These are phyloP conservation scores for Trypanosoma brucei DNA, from an alignment of 208 protist genomes.

Conservation along the genomic window DNA sequence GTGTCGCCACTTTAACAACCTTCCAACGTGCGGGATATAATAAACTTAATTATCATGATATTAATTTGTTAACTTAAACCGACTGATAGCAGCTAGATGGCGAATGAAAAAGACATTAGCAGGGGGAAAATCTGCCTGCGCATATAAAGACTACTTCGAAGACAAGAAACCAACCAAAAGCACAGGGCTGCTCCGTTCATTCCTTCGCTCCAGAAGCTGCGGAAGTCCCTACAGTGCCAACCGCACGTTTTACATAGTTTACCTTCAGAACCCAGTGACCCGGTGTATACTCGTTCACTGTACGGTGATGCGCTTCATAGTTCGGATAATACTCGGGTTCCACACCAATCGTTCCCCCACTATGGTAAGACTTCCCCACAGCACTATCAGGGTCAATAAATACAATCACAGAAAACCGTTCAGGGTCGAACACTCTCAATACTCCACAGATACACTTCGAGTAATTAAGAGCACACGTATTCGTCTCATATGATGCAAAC, in stretches of 20 bases:
- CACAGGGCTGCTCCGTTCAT: neutral
- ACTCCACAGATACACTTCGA: constrained; percentile 53
- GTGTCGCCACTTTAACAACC: too few relatives aligned
- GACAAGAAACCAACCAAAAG: too few relatives aligned
- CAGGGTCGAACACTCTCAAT: constrained; percentile 65
- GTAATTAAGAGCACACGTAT: constrained; percentile 66
- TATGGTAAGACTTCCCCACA: constrained; percentile 63
- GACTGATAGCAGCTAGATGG: too few relatives aligned
- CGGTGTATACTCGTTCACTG: constrained; percentile 77
- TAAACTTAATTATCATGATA: too few relatives aligned
- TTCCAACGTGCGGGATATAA: too few relatives aligned
- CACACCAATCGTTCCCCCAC: constrained; percentile 54
- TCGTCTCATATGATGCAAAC: constrained; percentile 94
- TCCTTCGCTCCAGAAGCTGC: neutral
- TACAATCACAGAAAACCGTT: constrained; percentile 85
- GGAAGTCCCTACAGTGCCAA: constrained; percentile 9
- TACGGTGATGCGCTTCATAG: constrained; percentile 66
- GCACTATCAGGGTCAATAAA: constrained; percentile 78
- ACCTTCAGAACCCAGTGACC: constrained; percentile 81
- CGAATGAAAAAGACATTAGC: too few relatives aligned
- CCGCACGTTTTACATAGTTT: constrained; percentile 60
- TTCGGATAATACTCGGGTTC: constrained; percentile 72
- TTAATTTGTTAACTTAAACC: too few relatives aligned
- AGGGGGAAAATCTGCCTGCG: too few relatives aligned
- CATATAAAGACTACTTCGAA: too few relatives aligned